These are phyloP conservation scores for Penicillium chermesinum DNA, from an alignment of 495 filamentous ascomycete genomes.

Conservation along the genomic window DNA sequence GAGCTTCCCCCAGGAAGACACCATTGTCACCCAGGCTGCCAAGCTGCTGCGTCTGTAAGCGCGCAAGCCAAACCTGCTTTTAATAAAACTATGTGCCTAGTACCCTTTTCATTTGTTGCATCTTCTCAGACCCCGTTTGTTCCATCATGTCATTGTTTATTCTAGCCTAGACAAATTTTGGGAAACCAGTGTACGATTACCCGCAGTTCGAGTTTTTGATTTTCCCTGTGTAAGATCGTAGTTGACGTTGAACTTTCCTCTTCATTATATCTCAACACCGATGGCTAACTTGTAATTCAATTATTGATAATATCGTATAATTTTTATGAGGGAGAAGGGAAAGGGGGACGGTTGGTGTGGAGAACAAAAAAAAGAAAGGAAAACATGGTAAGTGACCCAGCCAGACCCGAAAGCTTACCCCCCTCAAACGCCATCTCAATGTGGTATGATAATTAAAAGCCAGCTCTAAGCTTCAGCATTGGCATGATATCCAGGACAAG, in stretches of 20 bases:
- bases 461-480: conserved; percentile 6
- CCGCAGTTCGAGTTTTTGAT: conserved; percentile 1
- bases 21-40: conserved; percentile 76
- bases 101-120: conserved; percentile 28
- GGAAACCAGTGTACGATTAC: conserved; percentile 40
- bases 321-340: too few species aligned
- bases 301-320: not conserved
- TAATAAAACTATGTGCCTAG: conserved; percentile 35
- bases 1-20: conserved; percentile 80
- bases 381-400: too few species aligned
- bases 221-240: not conserved
- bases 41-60: conserved; percentile 75
- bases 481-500: conserved; percentile 27
- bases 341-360: too few species aligned
- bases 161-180: conserved; percentile 22
- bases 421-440: not conserved
- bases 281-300: conserved; percentile 4
- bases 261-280: not conserved
- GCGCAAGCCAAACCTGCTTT: conserved; percentile 11
- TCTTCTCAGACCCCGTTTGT: conserved; percentile 21
- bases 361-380: too few species aligned
- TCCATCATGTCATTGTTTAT: conserved; percentile 26
- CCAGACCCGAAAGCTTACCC: too few species aligned
- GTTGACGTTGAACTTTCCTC: too few species aligned
- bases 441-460: not conserved